These are phyloP conservation scores for Floccularia luteovirens DNA, from an alignment of 768 basidiomycete species.

Conservation along the genomic window DNA sequence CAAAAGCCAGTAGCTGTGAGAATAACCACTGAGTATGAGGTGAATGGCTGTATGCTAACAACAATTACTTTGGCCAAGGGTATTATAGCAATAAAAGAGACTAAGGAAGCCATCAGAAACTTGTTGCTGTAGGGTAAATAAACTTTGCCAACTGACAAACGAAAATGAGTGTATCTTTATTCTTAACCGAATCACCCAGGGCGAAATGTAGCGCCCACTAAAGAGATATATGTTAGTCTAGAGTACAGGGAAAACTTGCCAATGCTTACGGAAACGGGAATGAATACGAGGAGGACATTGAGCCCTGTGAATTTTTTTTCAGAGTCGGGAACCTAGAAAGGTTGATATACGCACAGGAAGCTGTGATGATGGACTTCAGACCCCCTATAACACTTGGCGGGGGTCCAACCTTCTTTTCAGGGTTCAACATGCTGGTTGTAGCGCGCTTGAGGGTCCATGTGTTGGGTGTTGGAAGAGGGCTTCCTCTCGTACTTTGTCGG, in stretches of 20 bases:
- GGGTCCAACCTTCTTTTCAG: slow-evolving; percentile 28
- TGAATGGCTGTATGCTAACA: neutral
- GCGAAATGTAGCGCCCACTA: slow-evolving; percentile 74
- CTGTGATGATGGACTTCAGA: slow-evolving; percentile 41
- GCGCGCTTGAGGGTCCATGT: slow-evolving; percentile 7
- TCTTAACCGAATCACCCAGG: slow-evolving; percentile 21
- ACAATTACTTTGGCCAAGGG: slow-evolving; percentile 66
- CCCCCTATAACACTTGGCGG: slow-evolving; percentile 40
- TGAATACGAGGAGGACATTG: slow-evolving; percentile 1
- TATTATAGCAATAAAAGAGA: slow-evolving; percentile 76
- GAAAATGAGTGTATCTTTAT: slow-evolving; percentile 57
- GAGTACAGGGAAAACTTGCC: slow-evolving; percentile 17
- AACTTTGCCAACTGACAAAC: slow-evolving; percentile 44
- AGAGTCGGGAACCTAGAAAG: neutral
- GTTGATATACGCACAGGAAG: slow-evolving; percentile 44
- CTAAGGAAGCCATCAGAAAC: slow-evolving; percentile 22
- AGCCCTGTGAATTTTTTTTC: neutral
- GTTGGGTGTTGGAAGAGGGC: neutral
- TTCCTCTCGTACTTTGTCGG: neutral
- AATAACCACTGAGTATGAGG: neutral
- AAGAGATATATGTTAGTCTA: neutral
- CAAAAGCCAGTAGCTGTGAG: slow-evolving; percentile 65
- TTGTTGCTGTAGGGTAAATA: neutral
- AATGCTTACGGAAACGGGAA: neutral
- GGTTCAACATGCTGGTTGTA: slow-evolving; percentile 24